These are phyloP conservation scores for Rhinocladiella mackenziei DNA, from an alignment of 2,329 filamentous ascomycete genomes.

Conservation along the genomic window DNA sequence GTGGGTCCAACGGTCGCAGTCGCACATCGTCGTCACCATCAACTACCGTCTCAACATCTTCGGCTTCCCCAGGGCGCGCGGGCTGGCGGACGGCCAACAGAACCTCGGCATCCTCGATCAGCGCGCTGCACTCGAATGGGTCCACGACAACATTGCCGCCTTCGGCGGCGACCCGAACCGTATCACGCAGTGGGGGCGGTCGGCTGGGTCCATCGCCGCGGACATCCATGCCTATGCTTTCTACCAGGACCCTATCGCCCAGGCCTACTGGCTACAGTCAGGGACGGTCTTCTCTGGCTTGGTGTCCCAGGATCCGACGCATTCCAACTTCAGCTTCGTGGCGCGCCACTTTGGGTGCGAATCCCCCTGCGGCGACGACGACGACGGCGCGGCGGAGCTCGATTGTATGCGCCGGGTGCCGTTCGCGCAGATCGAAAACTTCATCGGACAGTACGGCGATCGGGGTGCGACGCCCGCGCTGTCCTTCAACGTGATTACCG, in stretches of 20 bases:
- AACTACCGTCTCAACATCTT: conserved; percentile 45
- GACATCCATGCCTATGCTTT: conserved; percentile 25
- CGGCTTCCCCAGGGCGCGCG: conserved; percentile 33
- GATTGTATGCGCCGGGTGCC: conserved; percentile 33
- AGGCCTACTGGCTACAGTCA: conserved; percentile 22
- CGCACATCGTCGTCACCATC: conserved; percentile 38
- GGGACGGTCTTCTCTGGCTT: conserved; percentile 15
- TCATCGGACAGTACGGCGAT: conserved; percentile 29
- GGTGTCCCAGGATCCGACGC: conserved; percentile 15
- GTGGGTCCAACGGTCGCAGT: conserved; percentile 40
- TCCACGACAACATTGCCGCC: conserved; percentile 46
- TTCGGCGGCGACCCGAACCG: conserved; percentile 50
- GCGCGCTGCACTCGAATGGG: conserved; percentile 47
- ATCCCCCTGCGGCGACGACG: no score
- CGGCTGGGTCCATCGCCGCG: conserved; percentile 32
- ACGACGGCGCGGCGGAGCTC: conserved; percentile 28
- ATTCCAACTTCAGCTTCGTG: conserved; percentile 33
- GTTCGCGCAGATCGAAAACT: conserved; percentile 30
- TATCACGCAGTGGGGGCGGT: conserved; percentile 50
- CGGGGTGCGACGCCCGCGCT: conserved; percentile 17
- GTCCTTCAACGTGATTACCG: conserved; percentile 25
- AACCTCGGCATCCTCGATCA: conserved; percentile 55
- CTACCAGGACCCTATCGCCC: conserved; percentile 28
- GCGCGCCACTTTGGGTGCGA: conserved; percentile 32
- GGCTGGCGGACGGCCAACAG: conserved; percentile 31